phyloP scores from a whole-genome alignment of 164 flowering plant species.

The Dillenia turbinata region DNA sequence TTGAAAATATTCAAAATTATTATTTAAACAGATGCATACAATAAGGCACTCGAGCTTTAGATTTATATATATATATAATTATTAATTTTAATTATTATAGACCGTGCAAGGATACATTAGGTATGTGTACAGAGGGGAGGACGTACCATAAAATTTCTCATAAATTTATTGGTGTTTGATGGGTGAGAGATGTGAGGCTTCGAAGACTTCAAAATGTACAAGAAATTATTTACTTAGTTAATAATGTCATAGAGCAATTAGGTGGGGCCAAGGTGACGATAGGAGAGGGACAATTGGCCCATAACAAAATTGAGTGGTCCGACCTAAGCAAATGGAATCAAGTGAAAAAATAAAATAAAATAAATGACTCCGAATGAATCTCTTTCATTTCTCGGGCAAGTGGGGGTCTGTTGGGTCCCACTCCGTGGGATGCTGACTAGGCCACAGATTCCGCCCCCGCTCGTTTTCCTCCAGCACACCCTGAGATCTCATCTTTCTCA shows the following conservation, averaged over 20 bases:
- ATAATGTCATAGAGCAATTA: neutral
- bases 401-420: slow-evolving; percentile 14
- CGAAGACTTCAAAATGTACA: too few species aligned
- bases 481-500: neutral
- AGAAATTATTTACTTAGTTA: too few species aligned
- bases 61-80: too few species aligned
- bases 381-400: neutral
- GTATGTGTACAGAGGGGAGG: neutral
- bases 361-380: slow-evolving; percentile 12
- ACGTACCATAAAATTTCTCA: neutral
- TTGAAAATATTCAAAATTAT: too few species aligned
- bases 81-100: too few species aligned
- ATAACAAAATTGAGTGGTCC: neutral
- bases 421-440: slow-evolving; percentile 20
- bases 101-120: neutral
- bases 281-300: neutral
- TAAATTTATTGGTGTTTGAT: neutral
- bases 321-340: neutral
- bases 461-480: neutral
- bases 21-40: too few species aligned
- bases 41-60: too few species aligned
- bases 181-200: neutral
- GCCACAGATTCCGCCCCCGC: slow-evolving; percentile 15
- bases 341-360: too few species aligned
- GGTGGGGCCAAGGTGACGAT: slow-evolving; percentile 1